Conservation (phyloP, 768 basidiomycete genomes). For the Boletus vinaceobasis region DNA sequence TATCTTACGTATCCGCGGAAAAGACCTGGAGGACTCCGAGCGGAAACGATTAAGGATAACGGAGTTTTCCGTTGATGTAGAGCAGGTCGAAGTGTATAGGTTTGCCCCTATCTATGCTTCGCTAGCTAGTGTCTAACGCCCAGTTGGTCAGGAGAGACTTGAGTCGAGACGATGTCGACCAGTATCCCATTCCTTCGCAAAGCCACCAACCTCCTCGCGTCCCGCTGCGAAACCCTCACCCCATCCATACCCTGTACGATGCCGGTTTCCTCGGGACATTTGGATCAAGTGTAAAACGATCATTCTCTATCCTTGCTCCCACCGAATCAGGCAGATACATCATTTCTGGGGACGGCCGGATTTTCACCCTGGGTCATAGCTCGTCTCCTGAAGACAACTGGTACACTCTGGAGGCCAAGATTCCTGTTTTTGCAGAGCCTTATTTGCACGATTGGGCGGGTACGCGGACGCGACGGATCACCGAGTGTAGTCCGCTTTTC, state of each 20-base stretch:
- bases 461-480: slow-evolving; percentile 36
- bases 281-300: slow-evolving; percentile 27
- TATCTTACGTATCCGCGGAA: slow-evolving; percentile 56
- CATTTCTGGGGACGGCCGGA: slow-evolving; percentile 48
- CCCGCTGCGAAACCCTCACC: slow-evolving; percentile 55
- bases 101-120: slow-evolving; percentile 30
- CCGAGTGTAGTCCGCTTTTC: slow-evolving; percentile 53
- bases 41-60: slow-evolving; percentile 55
- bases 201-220: slow-evolving; percentile 60
- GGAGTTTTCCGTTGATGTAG: slow-evolving; percentile 52
- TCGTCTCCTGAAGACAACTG: slow-evolving; percentile 18
- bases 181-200: slow-evolving; percentile 55
- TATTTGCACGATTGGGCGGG: slow-evolving; percentile 30
- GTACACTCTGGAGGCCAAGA: slow-evolving; percentile 25
- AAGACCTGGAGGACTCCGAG: slow-evolving; percentile 45
- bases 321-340: slow-evolving; percentile 44
- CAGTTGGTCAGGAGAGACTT: slow-evolving; percentile 36
- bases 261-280: slow-evolving; percentile 37
- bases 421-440: slow-evolving; percentile 19
- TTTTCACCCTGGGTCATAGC: slow-evolving; percentile 38
- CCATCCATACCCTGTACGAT: slow-evolving; percentile 44
- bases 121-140: slow-evolving; percentile 7
- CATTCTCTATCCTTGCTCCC: slow-evolving; percentile 49
- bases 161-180: slow-evolving; percentile 39
- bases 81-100: slow-evolving; percentile 69